These are phyloP conservation scores for Talaromyces sp. DNA, from an alignment of 2,329 filamentous ascomycete species.

Conservation along the genomic window DNA sequence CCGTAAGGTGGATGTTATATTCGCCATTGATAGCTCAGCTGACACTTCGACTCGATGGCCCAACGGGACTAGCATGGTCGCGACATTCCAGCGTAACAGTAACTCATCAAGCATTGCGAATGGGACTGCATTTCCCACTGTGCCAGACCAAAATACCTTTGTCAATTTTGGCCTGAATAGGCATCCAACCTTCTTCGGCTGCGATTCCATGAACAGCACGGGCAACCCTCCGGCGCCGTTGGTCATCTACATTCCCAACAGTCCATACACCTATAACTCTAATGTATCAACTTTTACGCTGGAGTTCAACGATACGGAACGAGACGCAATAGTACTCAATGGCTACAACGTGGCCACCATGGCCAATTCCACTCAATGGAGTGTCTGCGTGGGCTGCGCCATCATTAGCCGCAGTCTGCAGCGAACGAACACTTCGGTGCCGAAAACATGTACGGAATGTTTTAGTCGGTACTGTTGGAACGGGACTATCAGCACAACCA, in stretches of 20 bases:
- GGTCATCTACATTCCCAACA: conserved; percentile 84
- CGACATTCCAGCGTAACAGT: conserved; percentile 67
- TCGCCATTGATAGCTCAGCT: conserved; percentile 74
- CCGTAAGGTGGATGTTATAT: conserved; percentile 75
- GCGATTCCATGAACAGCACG: conserved; percentile 64
- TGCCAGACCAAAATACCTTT: conserved; percentile 75
- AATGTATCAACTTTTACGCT: conserved; percentile 79
- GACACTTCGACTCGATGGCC: conserved; percentile 70
- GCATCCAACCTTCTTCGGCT: conserved; percentile 77
- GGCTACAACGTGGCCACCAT: conserved; percentile 83
- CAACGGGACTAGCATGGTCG: conserved; percentile 71
- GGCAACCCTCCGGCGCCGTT: conserved; percentile 55
- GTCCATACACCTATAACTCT: conserved; percentile 71
- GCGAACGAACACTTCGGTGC: conserved; percentile 66
- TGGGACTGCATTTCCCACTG: conserved; percentile 66
- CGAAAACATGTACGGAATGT: conserved; percentile 70
- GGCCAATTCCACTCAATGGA: conserved; percentile 80
- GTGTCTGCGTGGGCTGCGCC: conserved; percentile 82
- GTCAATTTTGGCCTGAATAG: conserved; percentile 73
- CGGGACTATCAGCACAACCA: conserved; percentile 59
- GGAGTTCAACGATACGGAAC: conserved; percentile 62
- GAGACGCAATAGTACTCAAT: conserved; percentile 80
- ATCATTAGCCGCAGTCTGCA: conserved; percentile 73
- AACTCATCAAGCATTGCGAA: conserved; percentile 58
- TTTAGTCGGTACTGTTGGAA: conserved; percentile 91